phyloP scores from a whole-genome alignment of 805 yeast species.

The Debaryomyces hansenii region DNA sequence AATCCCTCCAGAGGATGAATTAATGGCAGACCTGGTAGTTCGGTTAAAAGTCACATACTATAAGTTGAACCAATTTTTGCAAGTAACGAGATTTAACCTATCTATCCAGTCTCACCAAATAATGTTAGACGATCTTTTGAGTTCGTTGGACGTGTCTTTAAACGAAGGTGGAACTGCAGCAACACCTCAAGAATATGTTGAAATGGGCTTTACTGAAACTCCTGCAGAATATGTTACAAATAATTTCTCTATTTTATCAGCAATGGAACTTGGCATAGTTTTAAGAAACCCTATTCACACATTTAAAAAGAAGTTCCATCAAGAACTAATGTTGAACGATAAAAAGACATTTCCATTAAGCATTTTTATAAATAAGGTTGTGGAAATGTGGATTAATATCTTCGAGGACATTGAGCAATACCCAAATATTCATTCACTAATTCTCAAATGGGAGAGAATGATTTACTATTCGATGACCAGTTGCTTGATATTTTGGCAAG shows the following conservation, averaged over 20 bases:
- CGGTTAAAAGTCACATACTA: constrained; percentile 33
- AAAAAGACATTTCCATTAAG: constrained; percentile 52
- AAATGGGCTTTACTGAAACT: constrained; percentile 47
- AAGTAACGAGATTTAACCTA: constrained; percentile 35
- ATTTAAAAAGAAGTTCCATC: constrained; percentile 61
- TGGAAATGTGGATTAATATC: constrained; percentile 36
- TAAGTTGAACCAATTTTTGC: constrained; percentile 36
- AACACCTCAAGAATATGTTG: constrained; percentile 42
- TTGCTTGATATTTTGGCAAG: constrained; percentile 64
- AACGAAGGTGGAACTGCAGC: constrained; percentile 45
- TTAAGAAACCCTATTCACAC: constrained; percentile 56
- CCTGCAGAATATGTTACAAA: constrained; percentile 44
- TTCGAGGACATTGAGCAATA: constrained; percentile 28
- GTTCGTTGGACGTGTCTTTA: constrained; percentile 38
- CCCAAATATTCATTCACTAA: constrained; percentile 39
- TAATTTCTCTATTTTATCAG: constrained; percentile 49
- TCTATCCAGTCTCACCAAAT: constrained; percentile 39
- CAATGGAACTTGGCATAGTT: constrained; percentile 55
- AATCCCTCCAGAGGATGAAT: constrained; percentile 37
- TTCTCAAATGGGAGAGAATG: constrained; percentile 53
- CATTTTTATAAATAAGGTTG: constrained; percentile 33
- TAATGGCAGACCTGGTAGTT: constrained; percentile 29
- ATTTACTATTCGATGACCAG: constrained; percentile 57
- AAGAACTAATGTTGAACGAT: constrained; percentile 63
- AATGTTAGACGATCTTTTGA: constrained; percentile 40